These are phyloP conservation scores for Leccinum proximum DNA, from an alignment of 1,284 basidiomycete genomes.

Conservation along the genomic window DNA sequence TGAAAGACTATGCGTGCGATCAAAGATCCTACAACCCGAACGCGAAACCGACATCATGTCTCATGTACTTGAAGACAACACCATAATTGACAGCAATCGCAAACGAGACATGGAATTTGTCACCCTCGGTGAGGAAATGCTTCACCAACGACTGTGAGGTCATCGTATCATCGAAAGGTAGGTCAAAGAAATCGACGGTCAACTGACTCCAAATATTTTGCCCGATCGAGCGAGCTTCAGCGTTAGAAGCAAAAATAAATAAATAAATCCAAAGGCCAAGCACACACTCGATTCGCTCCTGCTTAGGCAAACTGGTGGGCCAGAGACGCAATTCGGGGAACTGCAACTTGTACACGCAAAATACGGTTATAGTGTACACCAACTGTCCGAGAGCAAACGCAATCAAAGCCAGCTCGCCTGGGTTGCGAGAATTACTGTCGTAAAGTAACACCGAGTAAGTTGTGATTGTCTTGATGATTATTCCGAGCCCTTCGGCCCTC, in stretches of 20 bases:
- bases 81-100: conserved; percentile 95
- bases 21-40: conserved; percentile 66
- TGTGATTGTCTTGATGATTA: conserved; percentile 69
- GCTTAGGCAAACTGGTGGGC: conserved; percentile 21
- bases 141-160: conserved; percentile 88
- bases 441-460: conserved; percentile 65
- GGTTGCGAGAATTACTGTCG: conserved; percentile 32
- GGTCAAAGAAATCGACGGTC: conserved; percentile 42
- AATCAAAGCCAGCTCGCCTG: conserved; percentile 55
- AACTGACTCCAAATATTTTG: conserved; percentile 13
- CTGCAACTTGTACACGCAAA: conserved; percentile 34
- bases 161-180: conserved; percentile 70
- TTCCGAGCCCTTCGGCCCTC: conserved; percentile 79
- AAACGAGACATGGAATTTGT: conserved; percentile 86
- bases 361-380: conserved; percentile 55
- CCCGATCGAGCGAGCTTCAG: conserved; percentile 5
- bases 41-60: conserved; percentile 4
- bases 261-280: neutral
- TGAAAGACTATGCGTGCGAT: conserved; percentile 91
- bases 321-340: conserved; percentile 23
- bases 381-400: conserved; percentile 86
- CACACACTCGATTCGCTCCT: conserved; percentile 18
- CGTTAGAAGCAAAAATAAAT: neutral
- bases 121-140: conserved; percentile 94
- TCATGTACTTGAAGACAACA: conserved; percentile 33